Percentiles rank a stretch among this genome's conserved stretches.
These are phyloP conservation scores for Microcyclospora tardicrescens DNA, from an alignment of 2,329 filamentous ascomycete species.

Conservation along the genomic window DNA sequence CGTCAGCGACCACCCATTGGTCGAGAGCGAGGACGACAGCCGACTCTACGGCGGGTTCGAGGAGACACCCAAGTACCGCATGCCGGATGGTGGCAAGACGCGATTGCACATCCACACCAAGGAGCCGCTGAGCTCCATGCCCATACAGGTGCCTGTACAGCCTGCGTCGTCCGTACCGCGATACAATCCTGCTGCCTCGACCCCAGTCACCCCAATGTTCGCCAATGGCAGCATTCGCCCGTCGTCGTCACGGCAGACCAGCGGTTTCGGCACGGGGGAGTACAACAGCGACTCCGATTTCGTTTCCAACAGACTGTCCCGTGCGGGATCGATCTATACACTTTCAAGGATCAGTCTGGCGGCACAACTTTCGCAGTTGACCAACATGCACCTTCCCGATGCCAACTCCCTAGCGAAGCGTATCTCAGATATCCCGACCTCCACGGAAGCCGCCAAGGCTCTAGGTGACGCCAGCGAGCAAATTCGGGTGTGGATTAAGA, in stretches of 20 bases:
- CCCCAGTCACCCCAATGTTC: not conserved
- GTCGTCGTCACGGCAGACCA: conserved; percentile 3
- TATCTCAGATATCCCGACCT: conserved; percentile 73
- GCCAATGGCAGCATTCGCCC: conserved; percentile 14
- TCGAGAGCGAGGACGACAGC: conserved; percentile 38
- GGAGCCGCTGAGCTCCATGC: conserved; percentile 18
- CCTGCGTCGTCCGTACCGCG: conserved; percentile 1
- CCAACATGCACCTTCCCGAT: conserved; percentile 77
- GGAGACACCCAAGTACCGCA: conserved; percentile 61
- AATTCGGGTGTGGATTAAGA: conserved; percentile 85
- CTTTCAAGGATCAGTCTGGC: conserved; percentile 85
- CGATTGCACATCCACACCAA: conserved; percentile 18
- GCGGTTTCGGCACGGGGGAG: conserved; percentile 8
- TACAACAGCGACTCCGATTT: conserved; percentile 49
- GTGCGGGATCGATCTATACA: conserved; percentile 83
- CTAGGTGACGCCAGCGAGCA: conserved; percentile 81
- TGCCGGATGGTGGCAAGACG: conserved; percentile 59
- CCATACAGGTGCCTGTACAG: conserved; percentile 5
- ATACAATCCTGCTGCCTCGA: conserved; percentile 23
- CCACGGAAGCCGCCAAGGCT: conserved; percentile 68
- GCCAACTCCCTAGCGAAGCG: conserved; percentile 70
- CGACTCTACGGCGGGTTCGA: conserved; percentile 27
- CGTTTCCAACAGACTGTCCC: conserved; percentile 47
- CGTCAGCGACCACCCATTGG: conserved; percentile 42
- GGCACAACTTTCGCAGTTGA: conserved; percentile 83